Evolutionary conservation across 305 asterid species (phyloP).

Genomic region (Fraxinus greggii): DNA sequence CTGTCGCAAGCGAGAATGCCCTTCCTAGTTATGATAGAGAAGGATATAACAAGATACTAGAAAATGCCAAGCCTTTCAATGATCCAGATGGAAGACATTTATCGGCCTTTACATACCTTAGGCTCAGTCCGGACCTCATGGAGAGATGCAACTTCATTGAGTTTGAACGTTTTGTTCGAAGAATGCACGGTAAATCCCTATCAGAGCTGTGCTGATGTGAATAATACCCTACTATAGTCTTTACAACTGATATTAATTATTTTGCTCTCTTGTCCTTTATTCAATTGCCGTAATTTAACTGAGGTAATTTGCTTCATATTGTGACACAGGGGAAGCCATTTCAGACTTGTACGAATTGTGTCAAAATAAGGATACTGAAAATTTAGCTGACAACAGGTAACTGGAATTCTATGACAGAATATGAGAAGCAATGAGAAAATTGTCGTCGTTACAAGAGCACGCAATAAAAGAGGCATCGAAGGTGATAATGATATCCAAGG

Average conservation of each 20-base stretch:
- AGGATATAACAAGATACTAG: conserved; percentile 62
- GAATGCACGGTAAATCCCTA: conserved; percentile 63
- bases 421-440: background rate
- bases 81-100: conserved; percentile 73
- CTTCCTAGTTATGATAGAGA: conserved; percentile 68
- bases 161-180: conserved; percentile 56
- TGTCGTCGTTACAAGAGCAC: background rate
- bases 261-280: background rate
- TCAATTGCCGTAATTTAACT: background rate
- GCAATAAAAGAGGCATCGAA: background rate
- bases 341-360: conserved; percentile 24
- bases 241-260: background rate
- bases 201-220: background rate
- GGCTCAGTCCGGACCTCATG: conserved; percentile 48
- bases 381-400: conserved; percentile 2
- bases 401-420: background rate
- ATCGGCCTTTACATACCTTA: conserved; percentile 69
- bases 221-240: background rate
- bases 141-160: conserved; percentile 51
- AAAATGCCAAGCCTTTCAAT: conserved; percentile 57
- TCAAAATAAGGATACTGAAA: conserved; percentile 2
- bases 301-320: conserved; percentile 1
- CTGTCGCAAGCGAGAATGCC: conserved; percentile 79
- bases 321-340: conserved; percentile 36
- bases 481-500: background rate